Evolutionary conservation across 169 alveolate genomes (phyloP), one percentile per base, ranked within the genome.

Genomic region (Theileria luwenshuni): DNA sequence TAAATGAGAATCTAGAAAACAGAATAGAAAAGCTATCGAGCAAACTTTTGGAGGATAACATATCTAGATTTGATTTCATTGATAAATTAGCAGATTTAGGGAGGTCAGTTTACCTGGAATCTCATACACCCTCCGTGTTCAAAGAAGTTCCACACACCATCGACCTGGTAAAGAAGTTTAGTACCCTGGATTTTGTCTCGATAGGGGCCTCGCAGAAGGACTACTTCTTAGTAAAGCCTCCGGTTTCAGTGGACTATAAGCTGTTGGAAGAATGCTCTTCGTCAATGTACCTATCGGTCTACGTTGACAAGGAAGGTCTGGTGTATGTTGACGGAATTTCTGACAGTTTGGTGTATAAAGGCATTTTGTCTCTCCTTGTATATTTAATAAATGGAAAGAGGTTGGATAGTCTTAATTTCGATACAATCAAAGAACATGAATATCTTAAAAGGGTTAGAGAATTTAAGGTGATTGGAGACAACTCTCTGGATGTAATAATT

Each of bases 291-390:
- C 41, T 81, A 19, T 69, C 85, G 1, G 74, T 65, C 8, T 30
- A 48, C 23, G 77, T 79, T 28, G 77, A 79, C 30, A 15, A 47
- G 25, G 21, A 68, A 27, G 67, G 49, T 5, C 10, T 45, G 19
- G 60, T 81, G 32, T 65, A 72, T 32, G 68, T 81, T 25, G 89
- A 81, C 38, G 89, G 89, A 2, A 74, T 70, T 25, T 72, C 89
- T 0, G 85, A 81, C 43, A 69, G 83, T 30, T 63, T 81, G 33
- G 61, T 81, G 25, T 56, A 61, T 47, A 72, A 60, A 61, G 79
- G 77, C 3, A 60, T 54, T 1, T 23, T 81, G 41, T 74, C 89
- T 12, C 41, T 81, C n/a, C 56, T 81, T 0, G 65, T 81, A 25
- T 51, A 48, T n/a, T 0, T 42, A 0, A 52, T 81, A 8, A 56